Percentiles rank a stretch among this genome's conserved stretches.
phyloP scores from a whole-genome alignment of 2,329 filamentous ascomycete genomes.

The Geoglossum cookeanum region DNA sequence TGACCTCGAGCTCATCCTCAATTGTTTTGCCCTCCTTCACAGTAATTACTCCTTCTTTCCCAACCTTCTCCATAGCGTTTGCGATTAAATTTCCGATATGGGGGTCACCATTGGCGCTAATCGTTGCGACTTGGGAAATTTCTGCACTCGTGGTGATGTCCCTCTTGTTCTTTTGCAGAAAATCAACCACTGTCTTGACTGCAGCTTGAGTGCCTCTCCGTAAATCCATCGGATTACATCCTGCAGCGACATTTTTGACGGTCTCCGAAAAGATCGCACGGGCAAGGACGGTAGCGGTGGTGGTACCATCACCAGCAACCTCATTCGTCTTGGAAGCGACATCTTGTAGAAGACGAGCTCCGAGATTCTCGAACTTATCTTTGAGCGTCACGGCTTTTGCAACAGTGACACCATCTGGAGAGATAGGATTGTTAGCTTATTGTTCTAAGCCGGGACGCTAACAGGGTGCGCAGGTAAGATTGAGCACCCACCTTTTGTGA shows the following conservation, averaged over 20 bases:
- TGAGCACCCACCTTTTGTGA: conserved; percentile 69
- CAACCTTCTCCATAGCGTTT: conserved; percentile 98
- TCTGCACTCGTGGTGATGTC: conserved; percentile 96
- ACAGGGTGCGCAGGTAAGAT: background rate
- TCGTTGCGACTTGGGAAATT: conserved; percentile 95
- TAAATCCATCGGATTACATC: conserved; percentile 99
- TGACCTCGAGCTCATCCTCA: conserved; percentile 93
- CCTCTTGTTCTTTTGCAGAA: conserved; percentile 85
- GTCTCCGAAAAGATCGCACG: conserved; percentile 99
- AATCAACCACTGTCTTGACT: conserved; percentile 86
- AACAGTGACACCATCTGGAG: conserved; percentile 66
- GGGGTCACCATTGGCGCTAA: conserved; percentile 89
- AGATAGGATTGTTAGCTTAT: background rate
- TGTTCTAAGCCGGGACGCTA: background rate
- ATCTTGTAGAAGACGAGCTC: conserved; percentile 88
- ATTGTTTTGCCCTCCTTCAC: conserved; percentile 99
- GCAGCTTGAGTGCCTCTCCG: conserved; percentile 92
- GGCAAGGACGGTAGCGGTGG: conserved; percentile 89
- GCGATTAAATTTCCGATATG: conserved; percentile 93
- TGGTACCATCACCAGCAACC: conserved; percentile 94
- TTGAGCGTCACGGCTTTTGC: conserved; percentile 79
- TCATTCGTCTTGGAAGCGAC: conserved; percentile 99
- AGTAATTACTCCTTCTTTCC: conserved; percentile 99
- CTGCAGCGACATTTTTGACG: conserved; percentile 97
- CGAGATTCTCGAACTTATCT: conserved; percentile 99